A percentile compares a stretch with the other conserved stretches of the same genome.
Evolutionary conservation across 2,329 filamentous ascomycete species (phyloP).

Genomic region (Colletotrichum chrysophilum): DNA sequence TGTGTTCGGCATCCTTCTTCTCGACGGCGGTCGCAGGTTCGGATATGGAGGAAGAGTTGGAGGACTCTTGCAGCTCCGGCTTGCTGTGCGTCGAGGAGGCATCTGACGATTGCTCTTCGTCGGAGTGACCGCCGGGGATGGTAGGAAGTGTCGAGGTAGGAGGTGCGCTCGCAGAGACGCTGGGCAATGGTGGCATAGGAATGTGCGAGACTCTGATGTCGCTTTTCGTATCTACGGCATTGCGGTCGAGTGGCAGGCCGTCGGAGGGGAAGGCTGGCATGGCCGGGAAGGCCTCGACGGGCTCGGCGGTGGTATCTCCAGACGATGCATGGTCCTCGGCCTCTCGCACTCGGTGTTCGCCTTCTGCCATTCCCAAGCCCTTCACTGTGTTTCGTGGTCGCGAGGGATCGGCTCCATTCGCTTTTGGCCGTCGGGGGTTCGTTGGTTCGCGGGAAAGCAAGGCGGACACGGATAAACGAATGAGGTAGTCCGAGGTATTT

Average conservation of each 20-base stretch:
- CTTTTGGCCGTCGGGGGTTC: background rate
- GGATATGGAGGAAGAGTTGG: constrained; percentile 3
- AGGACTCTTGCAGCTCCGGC: constrained; percentile 2
- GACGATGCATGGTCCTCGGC: constrained; percentile 5
- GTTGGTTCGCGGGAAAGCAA: background rate
- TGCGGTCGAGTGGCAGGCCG: background rate
- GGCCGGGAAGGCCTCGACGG: constrained; percentile 9
- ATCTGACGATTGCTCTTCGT: constrained; percentile 22
- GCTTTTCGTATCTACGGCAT: background rate
- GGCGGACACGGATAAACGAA: background rate
- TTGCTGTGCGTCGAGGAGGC: constrained; percentile 12
- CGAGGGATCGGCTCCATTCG: constrained; percentile 15
- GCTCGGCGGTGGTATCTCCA: background rate
- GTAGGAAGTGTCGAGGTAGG: constrained; percentile 20
- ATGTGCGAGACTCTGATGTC: constrained; percentile 16
- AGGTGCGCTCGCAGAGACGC: constrained; percentile 13
- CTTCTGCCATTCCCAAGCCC: constrained; percentile 17
- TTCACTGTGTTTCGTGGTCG: constrained; percentile 5
- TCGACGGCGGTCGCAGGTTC: constrained; percentile 8
- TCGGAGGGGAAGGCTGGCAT: constrained; percentile 14
- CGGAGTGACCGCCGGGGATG: constrained; percentile 18
- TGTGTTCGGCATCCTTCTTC: background rate
- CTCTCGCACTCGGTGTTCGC: background rate
- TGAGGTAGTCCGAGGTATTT: background rate
- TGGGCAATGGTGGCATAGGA: constrained; percentile 11